A percentile compares a stretch with the other conserved stretches of the same genome.
Conservation (phyloP, 2,329 filamentous ascomycete species). For the Mycosphaerella sp. region DNA sequence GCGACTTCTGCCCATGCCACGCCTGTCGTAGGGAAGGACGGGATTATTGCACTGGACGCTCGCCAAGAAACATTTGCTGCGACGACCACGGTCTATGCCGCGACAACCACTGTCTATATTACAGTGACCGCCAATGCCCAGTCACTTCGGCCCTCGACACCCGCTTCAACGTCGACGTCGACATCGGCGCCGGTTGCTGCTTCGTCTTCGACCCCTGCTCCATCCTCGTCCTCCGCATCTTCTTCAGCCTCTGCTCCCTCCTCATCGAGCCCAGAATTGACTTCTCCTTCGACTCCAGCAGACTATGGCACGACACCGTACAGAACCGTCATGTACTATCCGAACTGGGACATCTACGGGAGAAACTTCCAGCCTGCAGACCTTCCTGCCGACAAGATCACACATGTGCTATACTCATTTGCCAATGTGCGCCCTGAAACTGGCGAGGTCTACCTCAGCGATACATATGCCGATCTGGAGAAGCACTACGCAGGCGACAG, state of each 20-base stretch:
- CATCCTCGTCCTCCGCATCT: background rate
- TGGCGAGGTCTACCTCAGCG: slow-evolving; percentile 70
- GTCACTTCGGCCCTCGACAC: background rate
- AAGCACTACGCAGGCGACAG: slow-evolving; percentile 65
- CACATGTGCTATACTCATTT: slow-evolving; percentile 89
- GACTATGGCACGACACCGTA: slow-evolving; percentile 2
- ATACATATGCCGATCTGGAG: slow-evolving; percentile 61
- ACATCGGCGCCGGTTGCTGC: background rate
- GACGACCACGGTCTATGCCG: background rate
- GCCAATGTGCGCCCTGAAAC: slow-evolving; percentile 73
- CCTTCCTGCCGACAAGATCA: slow-evolving; percentile 71
- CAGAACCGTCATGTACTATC: slow-evolving; percentile 21
- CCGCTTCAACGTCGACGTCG: background rate
- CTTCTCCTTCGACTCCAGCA: background rate
- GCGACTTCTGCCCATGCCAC: slow-evolving; percentile 1
- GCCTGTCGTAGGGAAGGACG: background rate
- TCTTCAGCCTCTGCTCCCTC: background rate
- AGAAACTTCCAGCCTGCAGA: slow-evolving; percentile 74
- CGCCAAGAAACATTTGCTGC: background rate
- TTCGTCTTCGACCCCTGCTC: background rate
- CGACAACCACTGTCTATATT: background rate
- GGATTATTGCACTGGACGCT: background rate
- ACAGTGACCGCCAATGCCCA: background rate
- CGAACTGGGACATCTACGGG: slow-evolving; percentile 35
- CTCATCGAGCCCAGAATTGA: background rate